These are phyloP conservation scores for Picea glauca DNA, from an alignment of 75 land plant species.

Conservation along the genomic window DNA sequence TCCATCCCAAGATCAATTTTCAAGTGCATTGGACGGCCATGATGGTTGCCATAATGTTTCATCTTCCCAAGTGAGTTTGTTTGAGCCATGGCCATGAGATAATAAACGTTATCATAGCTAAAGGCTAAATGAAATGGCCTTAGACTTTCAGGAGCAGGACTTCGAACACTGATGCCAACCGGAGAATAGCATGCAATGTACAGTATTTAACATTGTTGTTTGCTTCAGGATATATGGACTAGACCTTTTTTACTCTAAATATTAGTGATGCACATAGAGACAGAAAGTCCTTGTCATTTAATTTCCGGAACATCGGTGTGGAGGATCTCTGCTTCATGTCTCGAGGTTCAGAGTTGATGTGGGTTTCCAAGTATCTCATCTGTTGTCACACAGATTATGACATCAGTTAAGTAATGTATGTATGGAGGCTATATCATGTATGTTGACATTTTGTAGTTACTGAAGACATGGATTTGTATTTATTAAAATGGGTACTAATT, in stretches of 20 bases:
- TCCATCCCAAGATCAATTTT: not conserved
- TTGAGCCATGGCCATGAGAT: constrained; percentile 4
- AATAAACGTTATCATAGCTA: not conserved
- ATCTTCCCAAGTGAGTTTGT: constrained; percentile 6
- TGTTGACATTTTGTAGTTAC: not conserved
- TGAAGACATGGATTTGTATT: not conserved
- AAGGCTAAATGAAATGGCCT: not conserved
- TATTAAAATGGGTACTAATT: not conserved
- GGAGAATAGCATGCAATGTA: constrained; percentile 11
- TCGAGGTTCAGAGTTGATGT: not conserved
- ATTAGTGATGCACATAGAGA: not conserved
- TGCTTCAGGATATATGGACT: not conserved
- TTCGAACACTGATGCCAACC: not conserved
- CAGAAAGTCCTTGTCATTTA: not conserved
- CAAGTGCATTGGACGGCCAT: not conserved
- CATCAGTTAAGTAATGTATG: not conserved
- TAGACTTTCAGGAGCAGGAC: not conserved
- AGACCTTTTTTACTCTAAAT: not conserved
- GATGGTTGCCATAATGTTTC: constrained; percentile 3
- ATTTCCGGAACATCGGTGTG: not conserved
- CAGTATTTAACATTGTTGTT: not conserved
- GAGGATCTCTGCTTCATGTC: not conserved
- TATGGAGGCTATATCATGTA: not conserved
- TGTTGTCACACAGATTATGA: not conserved
- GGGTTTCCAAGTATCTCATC: not conserved